A percentile compares a stretch with the other conserved stretches of the same genome.
phyloP scores from a whole-genome alignment of 2,329 filamentous ascomycete genomes.

The Sordariomycetes sp. region DNA sequence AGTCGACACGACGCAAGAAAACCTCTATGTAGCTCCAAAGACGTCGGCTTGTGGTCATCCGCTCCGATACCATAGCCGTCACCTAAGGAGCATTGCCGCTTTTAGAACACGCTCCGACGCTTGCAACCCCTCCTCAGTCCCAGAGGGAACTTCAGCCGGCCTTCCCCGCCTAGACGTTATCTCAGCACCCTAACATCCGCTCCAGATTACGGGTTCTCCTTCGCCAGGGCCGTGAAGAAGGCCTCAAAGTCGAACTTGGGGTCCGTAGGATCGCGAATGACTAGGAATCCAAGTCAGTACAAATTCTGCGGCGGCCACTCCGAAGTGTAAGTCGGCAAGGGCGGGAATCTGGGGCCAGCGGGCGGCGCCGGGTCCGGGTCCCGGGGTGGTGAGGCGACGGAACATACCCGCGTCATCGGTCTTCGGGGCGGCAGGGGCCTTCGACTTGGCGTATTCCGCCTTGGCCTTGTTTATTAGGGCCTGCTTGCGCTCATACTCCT shows the following conservation, averaged over 20 bases:
- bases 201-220: conserved; percentile 33
- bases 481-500: conserved; percentile 84
- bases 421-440: conserved; percentile 35
- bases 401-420: conserved; percentile 13
- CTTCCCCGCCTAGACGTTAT: neutral
- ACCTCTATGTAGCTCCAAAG: conserved; percentile 4
- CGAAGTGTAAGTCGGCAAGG: neutral
- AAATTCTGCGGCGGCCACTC: neutral
- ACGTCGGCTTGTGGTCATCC: neutral
- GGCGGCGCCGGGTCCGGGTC: neutral
- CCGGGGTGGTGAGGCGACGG: neutral
- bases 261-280: conserved; percentile 52
- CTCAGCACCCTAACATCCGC: neutral
- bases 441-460: conserved; percentile 70
- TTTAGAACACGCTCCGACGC: neutral
- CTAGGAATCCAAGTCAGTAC: neutral
- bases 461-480: conserved; percentile 87
- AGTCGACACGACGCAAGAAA: conserved; percentile 3
- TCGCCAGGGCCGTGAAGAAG: conserved; percentile 52
- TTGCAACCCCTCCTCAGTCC: neutral
- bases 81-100: conserved; percentile 1
- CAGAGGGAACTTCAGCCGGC: neutral
- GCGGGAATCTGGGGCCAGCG: neutral
- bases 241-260: conserved; percentile 91
- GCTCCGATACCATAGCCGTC: neutral